Percentiles rank a stretch among this genome's conserved stretches.
Evolutionary conservation across 2,329 filamentous ascomycete genomes (phyloP).

Genomic region (Hypomyces perniciosus): DNA sequence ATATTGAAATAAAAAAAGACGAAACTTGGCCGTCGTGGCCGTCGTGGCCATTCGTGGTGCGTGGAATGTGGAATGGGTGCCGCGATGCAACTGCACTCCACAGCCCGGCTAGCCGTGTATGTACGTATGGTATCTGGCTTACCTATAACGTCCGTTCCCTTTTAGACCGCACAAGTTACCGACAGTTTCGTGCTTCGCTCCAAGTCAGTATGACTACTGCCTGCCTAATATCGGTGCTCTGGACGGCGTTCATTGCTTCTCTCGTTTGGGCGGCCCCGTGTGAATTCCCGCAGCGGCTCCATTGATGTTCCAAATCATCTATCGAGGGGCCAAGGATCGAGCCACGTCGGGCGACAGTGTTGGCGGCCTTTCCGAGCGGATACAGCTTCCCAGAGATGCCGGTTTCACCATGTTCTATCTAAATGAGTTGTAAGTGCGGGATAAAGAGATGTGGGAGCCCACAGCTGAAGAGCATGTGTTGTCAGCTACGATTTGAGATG

Average conservation of each 20-base stretch:
- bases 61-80: not conserved
- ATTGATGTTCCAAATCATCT: not conserved
- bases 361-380: slow-evolving; percentile 13
- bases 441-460: no score
- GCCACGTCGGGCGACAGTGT: slow-evolving; percentile 9
- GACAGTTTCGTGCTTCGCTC: not conserved
- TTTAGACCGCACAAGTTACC: no score
- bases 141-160: no score
- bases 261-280: no score
- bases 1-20: not conserved
- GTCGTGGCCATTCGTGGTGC: not conserved
- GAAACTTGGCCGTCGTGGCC: not conserved
- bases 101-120: not conserved
- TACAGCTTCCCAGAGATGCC: not conserved
- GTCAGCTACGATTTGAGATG: no score
- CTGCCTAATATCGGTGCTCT: not conserved
- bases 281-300: no score
- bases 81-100: not conserved
- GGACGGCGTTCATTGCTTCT: no score
- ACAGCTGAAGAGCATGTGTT: no score
- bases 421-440: no score
- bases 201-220: not conserved
- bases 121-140: no score
- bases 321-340: slow-evolving; percentile 13
- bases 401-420: not conserved